Evolutionary conservation across 768 basidiomycete species (phyloP), one percentile per base, ranked within the genome.

Genomic region (Crucibulum laeve): DNA sequence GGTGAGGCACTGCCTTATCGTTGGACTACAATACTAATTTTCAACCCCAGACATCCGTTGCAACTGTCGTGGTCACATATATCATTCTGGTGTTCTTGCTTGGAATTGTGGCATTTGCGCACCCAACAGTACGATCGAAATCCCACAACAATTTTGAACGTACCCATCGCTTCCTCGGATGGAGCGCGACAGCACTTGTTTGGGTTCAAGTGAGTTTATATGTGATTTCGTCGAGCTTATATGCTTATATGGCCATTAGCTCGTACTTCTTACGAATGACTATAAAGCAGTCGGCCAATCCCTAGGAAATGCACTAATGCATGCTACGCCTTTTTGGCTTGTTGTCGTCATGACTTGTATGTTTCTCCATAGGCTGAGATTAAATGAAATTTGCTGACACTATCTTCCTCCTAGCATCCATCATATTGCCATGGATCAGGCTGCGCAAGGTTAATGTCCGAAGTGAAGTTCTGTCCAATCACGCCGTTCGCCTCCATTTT

Each of bases 381-480:
- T 18, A 10, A 17, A 8, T 14, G 15, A 25, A 25, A 40, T 21
- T 22, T n/a, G 8, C 42, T 42, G 38, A 41, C 18, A 7, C 11
- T 37, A 32, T n/a, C 33, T 33, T 3, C 40, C 23, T 26, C 26
- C 1, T 28, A 68, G 69, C 53, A 19, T 81, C 77, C 15, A 76
- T 81, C 44, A 68, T 77, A 36, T 58, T 77, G 13, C 78, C 80
- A n/a, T 83, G 80, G 80, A 24, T 70, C n/a, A 63, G 77, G 35
- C 67, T 83, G 3, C 69, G 77, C 44, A 77, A 78, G 56, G 74
- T 79, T 8, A 65, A 71, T 5, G 77, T 82, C 26, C 64, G 67
- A 15, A 63, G 70, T 39, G 77, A 73, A 42, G 71, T 77, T 8
- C 60, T 81, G 25, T 81, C 79, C 1, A 67, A 67, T 43, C 78